phyloP scores from a whole-genome alignment of 495 filamentous ascomycete species.

The Talaromyces adpressus region DNA sequence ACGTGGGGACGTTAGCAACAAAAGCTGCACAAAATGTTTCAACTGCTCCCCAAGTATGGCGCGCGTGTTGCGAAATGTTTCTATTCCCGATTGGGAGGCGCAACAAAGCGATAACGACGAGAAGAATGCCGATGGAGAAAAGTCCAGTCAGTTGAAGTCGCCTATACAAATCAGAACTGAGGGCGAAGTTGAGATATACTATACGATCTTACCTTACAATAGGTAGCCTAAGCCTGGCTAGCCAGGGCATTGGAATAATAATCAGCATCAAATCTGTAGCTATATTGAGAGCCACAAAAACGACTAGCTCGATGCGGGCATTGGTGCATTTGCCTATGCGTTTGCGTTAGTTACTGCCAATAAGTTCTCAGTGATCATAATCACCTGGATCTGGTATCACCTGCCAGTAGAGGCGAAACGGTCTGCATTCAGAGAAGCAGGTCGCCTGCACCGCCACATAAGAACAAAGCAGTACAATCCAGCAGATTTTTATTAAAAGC shows the following conservation, averaged over 20 bases:
- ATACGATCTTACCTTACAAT: too few species aligned
- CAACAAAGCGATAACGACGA: conserved; percentile 26
- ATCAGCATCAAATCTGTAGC: conserved; percentile 31
- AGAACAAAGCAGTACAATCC: neutral
- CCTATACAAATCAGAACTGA: conserved; percentile 13
- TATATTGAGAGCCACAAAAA: conserved; percentile 28
- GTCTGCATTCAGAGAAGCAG: conserved; percentile 31
- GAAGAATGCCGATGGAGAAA: conserved; percentile 29
- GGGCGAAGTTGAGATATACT: too few species aligned
- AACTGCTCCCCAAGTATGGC: conserved; percentile 28
- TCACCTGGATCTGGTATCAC: conserved; percentile 25
- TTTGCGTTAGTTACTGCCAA: too few species aligned
- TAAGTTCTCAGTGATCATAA: too few species aligned
- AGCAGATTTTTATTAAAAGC: neutral
- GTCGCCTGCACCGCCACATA: conserved; percentile 22
- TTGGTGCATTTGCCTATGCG: conserved; percentile 10
- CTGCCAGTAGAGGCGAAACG: conserved; percentile 31
- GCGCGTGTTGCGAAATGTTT: conserved; percentile 19
- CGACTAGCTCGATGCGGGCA: conserved; percentile 24
- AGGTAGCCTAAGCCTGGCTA: conserved; percentile 19
- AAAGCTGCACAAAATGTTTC: conserved; percentile 29
- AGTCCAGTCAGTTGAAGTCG: conserved; percentile 22
- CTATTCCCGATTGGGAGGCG: conserved; percentile 22
- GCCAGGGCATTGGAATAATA: conserved; percentile 25
- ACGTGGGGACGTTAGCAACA: conserved; percentile 30